Evolutionary conservation across 1,139 yeast species (phyloP).

Genomic region (Protomyces inundatus): DNA sequence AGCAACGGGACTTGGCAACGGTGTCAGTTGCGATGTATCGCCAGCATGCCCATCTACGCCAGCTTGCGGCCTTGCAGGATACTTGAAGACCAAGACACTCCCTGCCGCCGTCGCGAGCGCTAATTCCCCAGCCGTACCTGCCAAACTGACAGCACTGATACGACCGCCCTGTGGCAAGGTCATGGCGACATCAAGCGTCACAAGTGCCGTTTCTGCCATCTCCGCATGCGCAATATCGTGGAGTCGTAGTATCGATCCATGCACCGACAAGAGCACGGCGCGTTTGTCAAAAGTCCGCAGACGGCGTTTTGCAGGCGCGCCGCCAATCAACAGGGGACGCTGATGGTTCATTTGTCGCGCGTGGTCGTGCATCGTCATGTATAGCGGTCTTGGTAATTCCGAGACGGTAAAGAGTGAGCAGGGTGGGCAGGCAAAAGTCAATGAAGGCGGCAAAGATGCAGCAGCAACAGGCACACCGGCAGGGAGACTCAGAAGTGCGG

Average conservation of each 20-base stretch:
- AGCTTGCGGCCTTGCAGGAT: neutral
- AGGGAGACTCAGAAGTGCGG: conserved; percentile 51
- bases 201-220: conserved; percentile 54
- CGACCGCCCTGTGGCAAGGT: conserved; percentile 42
- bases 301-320: conserved; percentile 57
- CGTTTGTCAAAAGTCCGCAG: conserved; percentile 57
- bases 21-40: conserved; percentile 13
- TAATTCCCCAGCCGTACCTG: conserved; percentile 69
- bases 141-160: conserved; percentile 53
- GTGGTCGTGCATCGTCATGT: conserved; percentile 33
- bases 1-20: conserved; percentile 7
- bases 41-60: neutral
- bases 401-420: conserved; percentile 47
- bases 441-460: conserved; percentile 66
- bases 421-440: conserved; percentile 75
- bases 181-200: conserved; percentile 44
- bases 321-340: conserved; percentile 58
- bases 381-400: conserved; percentile 30
- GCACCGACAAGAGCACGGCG: conserved; percentile 72
- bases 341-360: neutral
- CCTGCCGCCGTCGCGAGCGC: conserved; percentile 66
- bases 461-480: conserved; percentile 53
- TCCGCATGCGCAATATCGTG: conserved; percentile 82
- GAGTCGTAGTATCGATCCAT: conserved; percentile 71
- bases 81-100: conserved; percentile 52